These are phyloP conservation scores for Henckelia pumila DNA, from an alignment of 257 asterid genomes.

Conservation along the genomic window DNA sequence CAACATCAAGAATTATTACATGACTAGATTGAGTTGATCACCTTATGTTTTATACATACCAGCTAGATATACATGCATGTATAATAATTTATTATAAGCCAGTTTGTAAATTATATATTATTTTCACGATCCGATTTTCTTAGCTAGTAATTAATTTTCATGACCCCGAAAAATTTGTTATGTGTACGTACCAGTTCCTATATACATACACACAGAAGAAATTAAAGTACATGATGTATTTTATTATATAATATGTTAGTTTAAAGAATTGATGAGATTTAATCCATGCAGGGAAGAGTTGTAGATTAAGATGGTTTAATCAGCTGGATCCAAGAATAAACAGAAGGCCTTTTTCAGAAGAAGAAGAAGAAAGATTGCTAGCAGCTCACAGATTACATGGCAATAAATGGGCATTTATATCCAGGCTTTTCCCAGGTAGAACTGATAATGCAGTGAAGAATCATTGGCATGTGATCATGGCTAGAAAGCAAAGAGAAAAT, in stretches of 20 bases:
- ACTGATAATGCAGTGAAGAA: conserved; percentile 55
- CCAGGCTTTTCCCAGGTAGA: conserved; percentile 27
- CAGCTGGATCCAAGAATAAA: conserved; percentile 49
- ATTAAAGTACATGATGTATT: too few relatives aligned
- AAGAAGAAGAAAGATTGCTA: conserved; percentile 45
- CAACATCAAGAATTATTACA: neutral
- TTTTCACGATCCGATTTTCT: neutral
- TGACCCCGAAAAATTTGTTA: too few relatives aligned
- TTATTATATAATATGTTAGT: too few relatives aligned
- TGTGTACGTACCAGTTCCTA: too few relatives aligned
- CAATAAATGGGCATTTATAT: conserved; percentile 47
- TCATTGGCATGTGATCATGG: conserved; percentile 56
- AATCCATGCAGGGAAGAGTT: conserved; percentile 49
- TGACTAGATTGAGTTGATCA: neutral
- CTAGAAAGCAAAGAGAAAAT: conserved; percentile 49
- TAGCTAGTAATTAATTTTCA: neutral
- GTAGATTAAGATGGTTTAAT: conserved; percentile 28
- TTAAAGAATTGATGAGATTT: too few relatives aligned
- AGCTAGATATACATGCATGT: too few relatives aligned
- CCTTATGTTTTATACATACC: neutral
- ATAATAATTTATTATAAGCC: neutral
- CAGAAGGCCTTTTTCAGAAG: conserved; percentile 46
- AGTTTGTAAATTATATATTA: neutral
- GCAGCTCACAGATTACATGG: conserved; percentile 48
- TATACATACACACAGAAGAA: too few relatives aligned